Evolutionary conservation across 176 grass and related monocot species (phyloP).

Genomic region (Cocos nucifera): DNA sequence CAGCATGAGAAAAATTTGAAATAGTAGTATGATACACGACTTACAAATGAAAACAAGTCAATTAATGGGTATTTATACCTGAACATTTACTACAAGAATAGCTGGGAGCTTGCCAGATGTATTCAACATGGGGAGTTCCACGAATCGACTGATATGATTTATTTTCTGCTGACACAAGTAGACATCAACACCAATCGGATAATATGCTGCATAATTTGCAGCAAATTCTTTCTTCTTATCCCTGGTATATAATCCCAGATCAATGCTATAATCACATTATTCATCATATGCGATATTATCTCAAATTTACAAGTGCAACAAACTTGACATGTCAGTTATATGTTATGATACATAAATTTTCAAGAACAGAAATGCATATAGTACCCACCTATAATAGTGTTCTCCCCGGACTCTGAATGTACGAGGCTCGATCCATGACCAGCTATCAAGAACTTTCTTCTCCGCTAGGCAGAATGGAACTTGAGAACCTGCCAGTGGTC

Average conservation of each 20-base stretch:
- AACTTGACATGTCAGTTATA: no score
- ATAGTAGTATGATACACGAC: not conserved
- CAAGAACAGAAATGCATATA: constrained; percentile 2
- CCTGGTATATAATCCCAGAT: constrained; percentile 25
- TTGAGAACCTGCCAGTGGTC: constrained; percentile 83
- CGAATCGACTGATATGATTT: constrained; percentile 90
- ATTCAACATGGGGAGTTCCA: constrained; percentile 66
- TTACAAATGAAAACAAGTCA: not conserved
- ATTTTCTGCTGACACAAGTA: constrained; percentile 76
- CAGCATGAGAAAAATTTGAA: not conserved
- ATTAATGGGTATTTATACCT: constrained; percentile 28
- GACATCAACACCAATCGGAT: constrained; percentile 87
- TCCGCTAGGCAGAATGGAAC: constrained; percentile 70
- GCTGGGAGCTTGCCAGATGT: constrained; percentile 57
- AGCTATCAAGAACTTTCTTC: constrained; percentile 75
- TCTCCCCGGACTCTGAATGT: constrained; percentile 76
- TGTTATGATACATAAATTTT: not conserved
- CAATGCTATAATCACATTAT: constrained; percentile 12
- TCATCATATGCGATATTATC: no score
- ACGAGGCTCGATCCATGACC: constrained; percentile 71
- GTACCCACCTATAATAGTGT: constrained; percentile 77
- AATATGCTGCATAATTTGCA: constrained; percentile 74
- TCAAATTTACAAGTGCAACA: no score
- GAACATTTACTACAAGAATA: constrained; percentile 93
- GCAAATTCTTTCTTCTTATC: constrained; percentile 99